phyloP scores from a whole-genome alignment of 257 asterid species.

The Striga asiatica region DNA sequence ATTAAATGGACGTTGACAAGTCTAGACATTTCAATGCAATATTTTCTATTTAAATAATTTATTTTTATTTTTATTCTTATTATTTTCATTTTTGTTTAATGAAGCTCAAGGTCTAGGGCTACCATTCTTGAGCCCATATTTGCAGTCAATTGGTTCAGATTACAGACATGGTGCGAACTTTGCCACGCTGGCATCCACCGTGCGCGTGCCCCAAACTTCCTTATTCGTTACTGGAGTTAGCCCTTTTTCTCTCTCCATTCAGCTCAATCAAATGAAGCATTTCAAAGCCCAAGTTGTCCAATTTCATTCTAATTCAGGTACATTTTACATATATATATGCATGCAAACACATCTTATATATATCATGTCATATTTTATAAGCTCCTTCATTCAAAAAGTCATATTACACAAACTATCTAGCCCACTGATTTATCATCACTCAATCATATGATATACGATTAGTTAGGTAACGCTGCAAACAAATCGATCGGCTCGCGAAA shows the following conservation, averaged over 20 bases:
- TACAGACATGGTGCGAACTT: slow-evolving; percentile 68
- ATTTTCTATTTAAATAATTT: not conserved
- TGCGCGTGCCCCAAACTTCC: slow-evolving; percentile 52
- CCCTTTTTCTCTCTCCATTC: slow-evolving; percentile 69
- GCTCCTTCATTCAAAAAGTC: too few species aligned
- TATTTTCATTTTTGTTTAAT: not conserved
- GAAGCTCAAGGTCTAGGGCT: slow-evolving; percentile 69
- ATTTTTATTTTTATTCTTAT: not conserved
- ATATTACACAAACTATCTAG: too few species aligned
- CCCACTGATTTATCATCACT: too few species aligned
- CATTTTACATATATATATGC: too few species aligned
- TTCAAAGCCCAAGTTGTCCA: slow-evolving; percentile 41
- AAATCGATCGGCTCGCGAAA: too few species aligned
- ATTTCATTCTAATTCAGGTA: slow-evolving; percentile 29
- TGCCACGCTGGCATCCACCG: slow-evolving; percentile 76
- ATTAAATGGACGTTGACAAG: too few species aligned
- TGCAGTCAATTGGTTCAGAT: slow-evolving; percentile 67
- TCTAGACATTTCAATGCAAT: too few species aligned
- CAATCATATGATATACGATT: too few species aligned
- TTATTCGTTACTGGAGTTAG: slow-evolving; percentile 62
- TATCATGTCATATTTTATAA: not conserved
- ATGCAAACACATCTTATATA: too few species aligned
- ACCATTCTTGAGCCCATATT: slow-evolving; percentile 70
- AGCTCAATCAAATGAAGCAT: slow-evolving; percentile 67
- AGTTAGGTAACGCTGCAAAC: too few species aligned